Base-by-base conservation (phyloP, 1,139 yeast species). In the Magnusiomyces ingens region DNA sequence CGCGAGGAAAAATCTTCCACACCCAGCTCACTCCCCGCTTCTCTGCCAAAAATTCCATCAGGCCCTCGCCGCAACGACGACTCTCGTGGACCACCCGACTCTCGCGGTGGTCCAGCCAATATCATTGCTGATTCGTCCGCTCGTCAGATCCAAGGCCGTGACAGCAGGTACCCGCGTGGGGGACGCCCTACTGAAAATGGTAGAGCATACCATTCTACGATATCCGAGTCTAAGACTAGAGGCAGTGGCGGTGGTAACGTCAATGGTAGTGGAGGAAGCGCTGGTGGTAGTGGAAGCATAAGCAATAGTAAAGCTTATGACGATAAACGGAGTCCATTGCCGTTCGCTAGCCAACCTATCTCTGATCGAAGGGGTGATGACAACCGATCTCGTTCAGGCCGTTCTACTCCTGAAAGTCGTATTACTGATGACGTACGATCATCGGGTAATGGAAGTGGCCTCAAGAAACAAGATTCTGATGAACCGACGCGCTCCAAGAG, bases 41-140 rank as follows among this genome's bases (percentile, higher is more conserved):
- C 62, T 1, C 45, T 60, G 10, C 62, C 62, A 2, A 55, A 58
- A 29, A 60, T 60, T 22, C 63, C 63, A 10, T 59, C 61, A 11
- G 59, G 60, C 13, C 58, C 61, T 29, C 51, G 58, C 26, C 55
- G 57, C 17, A 40, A 21, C 2, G 57, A 54, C 21, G 45, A 53
- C 26, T n/a, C 22, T 42, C 13, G 22, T 22, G 13, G 22, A 42
- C 13, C 32, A 42, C 12, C 43, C 21, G 19, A 40, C 10, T 40
- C 43, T 17, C 21, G 19, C 21, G 12, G 19, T 19, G 18, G 21
- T 19, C 43, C 43, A 40, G 19, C 17, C 21, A 15, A 42, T 22
- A 8, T 3, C n/a, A 8, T 13, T 29, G 5, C 32, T 12, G n/a
- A 15, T 8, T 3, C 17, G 29, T 3, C 41, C 3, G 3, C 41